These are phyloP conservation scores for Rhodotorula babjevae DNA, from an alignment of 768 basidiomycete genomes.

Conservation along the genomic window DNA sequence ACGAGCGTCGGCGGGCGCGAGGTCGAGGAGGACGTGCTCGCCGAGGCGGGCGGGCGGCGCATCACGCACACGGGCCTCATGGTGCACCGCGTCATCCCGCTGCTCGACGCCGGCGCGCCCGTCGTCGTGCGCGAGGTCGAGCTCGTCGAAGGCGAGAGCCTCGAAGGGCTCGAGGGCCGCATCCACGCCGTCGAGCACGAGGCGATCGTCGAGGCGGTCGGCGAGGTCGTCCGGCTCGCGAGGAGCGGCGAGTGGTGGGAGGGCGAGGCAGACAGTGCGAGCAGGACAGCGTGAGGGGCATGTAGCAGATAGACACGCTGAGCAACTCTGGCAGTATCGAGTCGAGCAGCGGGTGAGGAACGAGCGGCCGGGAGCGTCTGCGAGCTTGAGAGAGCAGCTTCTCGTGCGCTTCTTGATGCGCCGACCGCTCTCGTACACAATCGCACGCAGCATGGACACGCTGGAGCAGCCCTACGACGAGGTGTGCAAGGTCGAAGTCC, in stretches of 20 bases:
- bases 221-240: slow-evolving; percentile 22
- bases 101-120: slow-evolving; percentile 89
- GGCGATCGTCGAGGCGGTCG: slow-evolving; percentile 81
- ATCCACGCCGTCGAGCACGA: slow-evolving; percentile 82
- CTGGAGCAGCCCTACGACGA: too few relatives aligned
- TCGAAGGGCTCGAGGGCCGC: slow-evolving; percentile 67
- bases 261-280: background rate
- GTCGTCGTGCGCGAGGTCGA: slow-evolving; percentile 73
- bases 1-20: too few relatives aligned
- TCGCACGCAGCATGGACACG: too few relatives aligned
- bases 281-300: too few relatives aligned
- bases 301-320: too few relatives aligned
- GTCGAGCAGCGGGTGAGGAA: too few relatives aligned
- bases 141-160: slow-evolving; percentile 64
- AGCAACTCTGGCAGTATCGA: too few relatives aligned
- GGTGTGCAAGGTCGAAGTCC: too few relatives aligned
- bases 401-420: too few relatives aligned
- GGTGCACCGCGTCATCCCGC: slow-evolving; percentile 88
- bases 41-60: slow-evolving; percentile 54
- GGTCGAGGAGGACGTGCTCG: background rate
- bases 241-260: slow-evolving; percentile 12
- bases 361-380: too few relatives aligned
- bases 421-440: too few relatives aligned
- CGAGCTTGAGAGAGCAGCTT: too few relatives aligned
- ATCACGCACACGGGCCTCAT: slow-evolving; percentile 75